Evolutionary conservation across 257 asterid genomes (phyloP), one percentile per base, ranked within the genome.

Genomic region (Coffea eugenioides): DNA sequence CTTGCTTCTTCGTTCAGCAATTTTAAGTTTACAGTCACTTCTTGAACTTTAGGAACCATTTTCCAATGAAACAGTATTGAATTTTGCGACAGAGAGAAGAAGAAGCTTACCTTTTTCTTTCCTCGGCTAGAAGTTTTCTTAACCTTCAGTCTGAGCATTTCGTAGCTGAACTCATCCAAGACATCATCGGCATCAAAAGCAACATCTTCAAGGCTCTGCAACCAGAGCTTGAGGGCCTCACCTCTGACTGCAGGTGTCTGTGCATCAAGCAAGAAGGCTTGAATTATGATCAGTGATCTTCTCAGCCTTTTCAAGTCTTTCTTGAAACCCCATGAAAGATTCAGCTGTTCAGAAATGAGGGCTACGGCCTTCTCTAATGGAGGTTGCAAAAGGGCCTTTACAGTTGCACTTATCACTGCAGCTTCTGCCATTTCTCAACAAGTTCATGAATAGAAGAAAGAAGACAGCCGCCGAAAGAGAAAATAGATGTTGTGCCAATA

Each of bases 111-210:
- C 56, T 70, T 70, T 14, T 9, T 4, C 31, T 70, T 41, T 25
- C 23, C 41, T 25, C 8, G 52, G 74, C n/a, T 70, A 3, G 54
- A 49, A 49, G 54, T 49, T 13, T 13, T 49, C 54, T 41, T 27
- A 2, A 70, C 13, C 25, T 43, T 70, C 31, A 4, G 15, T 9
- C 52, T 49, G n/a, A 70, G 74, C 9, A 70, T 1, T 21, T 43
- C 56, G 6, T 70, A 69, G 45, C 16, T 69, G 51, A 69, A 39
- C 25, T 69, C 73, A 18, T 69, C 73, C 48, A 69, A 69, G 11
- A 69, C 73, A 69, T 69, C 23, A 16, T 69, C 73, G 20, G 73
- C 73, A 6, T 69, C 73, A 41, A 34, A 69, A 69, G 73, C 73
- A 18, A 56, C n/a, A 20, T 20, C 62, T 56, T 56, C 62, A 56